A percentile compares a stretch with the other conserved stretches of the same genome.
phyloP scores from a whole-genome alignment of 345 rosid species.

The Euphorbia peplus region DNA sequence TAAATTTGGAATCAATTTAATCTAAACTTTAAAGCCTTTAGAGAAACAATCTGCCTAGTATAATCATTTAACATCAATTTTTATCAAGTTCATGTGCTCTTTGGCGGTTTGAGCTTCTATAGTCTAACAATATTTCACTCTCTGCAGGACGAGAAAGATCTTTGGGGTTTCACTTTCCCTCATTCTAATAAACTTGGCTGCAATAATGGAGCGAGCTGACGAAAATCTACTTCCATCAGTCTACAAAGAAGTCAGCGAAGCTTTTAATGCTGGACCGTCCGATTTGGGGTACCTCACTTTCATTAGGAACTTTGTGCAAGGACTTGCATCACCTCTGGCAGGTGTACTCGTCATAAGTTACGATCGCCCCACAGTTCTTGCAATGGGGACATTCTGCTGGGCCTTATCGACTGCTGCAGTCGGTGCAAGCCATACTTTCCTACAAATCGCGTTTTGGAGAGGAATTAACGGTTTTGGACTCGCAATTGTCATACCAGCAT shows the following conservation, averaged over 20 bases:
- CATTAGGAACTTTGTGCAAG: conserved; percentile 92
- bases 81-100: background rate
- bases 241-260: conserved; percentile 98
- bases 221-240: conserved; percentile 93
- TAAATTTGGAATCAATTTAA: background rate
- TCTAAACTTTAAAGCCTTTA: background rate
- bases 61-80: background rate
- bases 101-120: conserved; percentile 11
- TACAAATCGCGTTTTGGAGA: conserved; percentile 87
- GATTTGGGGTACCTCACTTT: conserved; percentile 95
- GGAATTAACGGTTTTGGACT: conserved; percentile 92
- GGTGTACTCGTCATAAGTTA: conserved; percentile 77
- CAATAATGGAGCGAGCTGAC: conserved; percentile 94
- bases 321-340: conserved; percentile 80
- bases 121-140: conserved; percentile 20
- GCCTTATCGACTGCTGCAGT: conserved; percentile 96
- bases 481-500: conserved; percentile 95
- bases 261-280: conserved; percentile 86
- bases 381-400: conserved; percentile 90
- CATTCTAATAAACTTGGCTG: conserved; percentile 82
- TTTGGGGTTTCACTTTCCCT: conserved; percentile 83
- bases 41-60: conserved; percentile 1
- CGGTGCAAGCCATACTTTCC: conserved; percentile 66
- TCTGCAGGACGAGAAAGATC: conserved; percentile 66
- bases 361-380: conserved; percentile 88